A percentile compares a stretch with the other conserved stretches of the same genome.
Conservation (phyloP, 495 filamentous ascomycete species). For the Penicillium fimorum region DNA sequence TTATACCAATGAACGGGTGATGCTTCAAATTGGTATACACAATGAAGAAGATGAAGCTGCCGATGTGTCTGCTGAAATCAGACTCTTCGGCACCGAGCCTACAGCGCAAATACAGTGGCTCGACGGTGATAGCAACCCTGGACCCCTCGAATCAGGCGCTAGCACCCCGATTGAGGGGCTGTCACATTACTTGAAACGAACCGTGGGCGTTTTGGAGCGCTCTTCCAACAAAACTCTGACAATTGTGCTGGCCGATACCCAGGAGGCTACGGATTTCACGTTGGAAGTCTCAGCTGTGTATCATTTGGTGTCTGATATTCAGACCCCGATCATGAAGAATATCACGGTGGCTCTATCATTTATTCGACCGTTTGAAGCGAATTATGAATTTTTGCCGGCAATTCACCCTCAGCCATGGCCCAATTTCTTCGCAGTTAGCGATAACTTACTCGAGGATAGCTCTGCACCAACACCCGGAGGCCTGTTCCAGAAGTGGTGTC, state of each 20-base stretch:
- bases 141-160: constrained; percentile 19
- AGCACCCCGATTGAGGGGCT: constrained; percentile 33
- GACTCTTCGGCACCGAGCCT: constrained; percentile 61
- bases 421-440: constrained; percentile 66
- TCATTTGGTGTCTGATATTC: constrained; percentile 72
- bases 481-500: constrained; percentile 75
- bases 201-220: constrained; percentile 50
- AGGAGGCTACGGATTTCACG: constrained; percentile 60
- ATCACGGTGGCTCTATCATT: constrained; percentile 65
- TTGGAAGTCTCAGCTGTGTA: constrained; percentile 73
- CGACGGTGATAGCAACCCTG: constrained; percentile 30
- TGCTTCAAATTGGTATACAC: constrained; percentile 62
- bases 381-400: constrained; percentile 76
- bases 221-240: constrained; percentile 36
- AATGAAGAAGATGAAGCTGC: constrained; percentile 86
- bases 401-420: constrained; percentile 81
- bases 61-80: constrained; percentile 64
- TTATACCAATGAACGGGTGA: constrained; percentile 77
- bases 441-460: constrained; percentile 34
- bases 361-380: constrained; percentile 81
- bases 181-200: constrained; percentile 37
- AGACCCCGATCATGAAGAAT: constrained; percentile 78
- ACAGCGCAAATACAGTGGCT: constrained; percentile 50
- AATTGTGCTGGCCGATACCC: constrained; percentile 37
- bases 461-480: constrained; percentile 49